Base-by-base conservation (phyloP, 2,329 filamentous ascomycete genomes). In the Samsoniella hepiali region DNA sequence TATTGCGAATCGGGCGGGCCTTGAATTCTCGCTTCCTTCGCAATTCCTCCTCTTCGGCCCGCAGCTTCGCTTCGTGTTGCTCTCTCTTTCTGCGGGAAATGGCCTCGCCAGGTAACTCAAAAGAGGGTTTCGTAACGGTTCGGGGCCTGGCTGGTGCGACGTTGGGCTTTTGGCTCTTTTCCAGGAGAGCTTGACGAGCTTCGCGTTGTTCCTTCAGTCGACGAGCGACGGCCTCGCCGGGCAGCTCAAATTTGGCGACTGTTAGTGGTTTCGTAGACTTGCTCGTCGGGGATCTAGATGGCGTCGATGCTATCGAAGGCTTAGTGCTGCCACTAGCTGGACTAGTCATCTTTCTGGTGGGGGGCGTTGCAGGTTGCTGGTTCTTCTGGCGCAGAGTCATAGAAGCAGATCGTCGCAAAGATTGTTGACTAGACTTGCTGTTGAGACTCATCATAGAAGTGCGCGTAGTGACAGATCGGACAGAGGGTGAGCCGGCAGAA, bases 21-120 rank as follows among this genome's bases (percentile, higher is more conserved):
- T 87, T 89, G 77, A 88, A 88, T 69, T 88, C 84, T 62, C 86
- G 83, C 62, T 81, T 80, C 72, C 79, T 84, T 31, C 78, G 81
- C 65, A 86, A 83, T 67, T 87, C 85, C 67, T 88, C 85, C 68
- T 86, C 84, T 68, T 87, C 79, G 3, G 79, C 79, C 65, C 77
- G 81, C 50, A 88, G 73, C 66, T 79, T 82, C 63, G 83, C 78
- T 68, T 87, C 81, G 62, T 81, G 78, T 70, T 85, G 77, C 74
- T 88, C 79, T 67, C 81, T 77, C 75, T 86, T 84, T 34, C 79
- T 76, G 1, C 81, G 76, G 3, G 82, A 84, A 57, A 88, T 82
- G 3, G 82, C 83, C 69, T 89, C 87, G 9, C 86, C 86, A 0
- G 86, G 85, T 50, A 89, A 78, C 73, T 88, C 85, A 73, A 88